These are phyloP conservation scores for Panaeolus papilionaceus DNA, from an alignment of 768 basidiomycete species.

Conservation along the genomic window DNA sequence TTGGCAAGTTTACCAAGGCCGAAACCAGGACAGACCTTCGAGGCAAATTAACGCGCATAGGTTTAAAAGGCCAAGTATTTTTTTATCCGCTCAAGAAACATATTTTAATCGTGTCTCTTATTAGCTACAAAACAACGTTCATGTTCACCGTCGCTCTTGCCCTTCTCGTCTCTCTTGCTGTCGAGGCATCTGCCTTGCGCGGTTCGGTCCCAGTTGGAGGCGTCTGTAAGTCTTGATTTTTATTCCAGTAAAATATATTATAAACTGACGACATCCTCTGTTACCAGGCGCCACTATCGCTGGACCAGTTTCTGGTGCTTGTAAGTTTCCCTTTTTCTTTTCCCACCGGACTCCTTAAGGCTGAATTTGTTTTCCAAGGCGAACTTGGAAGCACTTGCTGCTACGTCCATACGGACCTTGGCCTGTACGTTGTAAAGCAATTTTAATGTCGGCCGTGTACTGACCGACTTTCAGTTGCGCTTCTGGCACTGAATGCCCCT, in stretches of 20 bases:
- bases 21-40: neutral
- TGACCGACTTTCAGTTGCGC: neutral
- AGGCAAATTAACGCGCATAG: neutral
- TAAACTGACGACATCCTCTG: neutral
- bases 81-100: neutral
- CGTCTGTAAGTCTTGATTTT: neutral
- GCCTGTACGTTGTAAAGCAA: neutral
- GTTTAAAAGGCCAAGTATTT: neutral
- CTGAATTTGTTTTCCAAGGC: neutral
- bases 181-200: neutral
- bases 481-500: neutral
- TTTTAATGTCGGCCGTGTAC: neutral
- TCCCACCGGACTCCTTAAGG: neutral
- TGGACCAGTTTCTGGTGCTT: neutral
- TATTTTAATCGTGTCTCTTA: neutral
- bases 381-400: slow-evolving; percentile 5
- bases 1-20: neutral
- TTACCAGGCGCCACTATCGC: neutral
- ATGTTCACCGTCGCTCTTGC: neutral
- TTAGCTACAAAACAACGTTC: neutral
- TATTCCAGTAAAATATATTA: neutral
- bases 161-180: neutral
- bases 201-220: slow-evolving; percentile 2
- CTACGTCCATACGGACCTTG: neutral
- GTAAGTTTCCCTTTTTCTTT: neutral